Evolutionary conservation across 2,329 filamentous ascomycete species (phyloP).

Genomic region (Aschersonia sp.): DNA sequence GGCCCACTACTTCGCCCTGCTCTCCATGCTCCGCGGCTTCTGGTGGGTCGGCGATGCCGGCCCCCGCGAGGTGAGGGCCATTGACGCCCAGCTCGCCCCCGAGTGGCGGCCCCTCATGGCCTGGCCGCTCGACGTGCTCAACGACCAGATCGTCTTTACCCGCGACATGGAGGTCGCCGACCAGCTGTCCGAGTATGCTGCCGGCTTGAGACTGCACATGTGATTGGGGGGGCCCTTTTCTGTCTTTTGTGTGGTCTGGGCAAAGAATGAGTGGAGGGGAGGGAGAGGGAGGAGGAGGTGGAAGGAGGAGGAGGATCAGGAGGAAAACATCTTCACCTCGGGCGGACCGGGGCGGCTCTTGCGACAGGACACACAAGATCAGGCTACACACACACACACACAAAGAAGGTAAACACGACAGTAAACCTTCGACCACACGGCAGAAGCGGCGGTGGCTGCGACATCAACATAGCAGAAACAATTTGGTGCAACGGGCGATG

Average conservation of each 20-base stretch:
- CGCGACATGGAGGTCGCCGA: not conserved
- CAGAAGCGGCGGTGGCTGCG: too few species aligned
- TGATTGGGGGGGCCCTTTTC: not conserved
- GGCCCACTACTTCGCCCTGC: conserved; percentile 9
- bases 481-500: too few species aligned
- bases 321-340: too few species aligned
- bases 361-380: too few species aligned
- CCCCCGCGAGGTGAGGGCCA: conserved; percentile 6
- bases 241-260: not conserved
- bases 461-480: too few species aligned
- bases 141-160: conserved; percentile 1
- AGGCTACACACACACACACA: too few species aligned
- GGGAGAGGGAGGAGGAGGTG: not conserved
- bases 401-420: too few species aligned
- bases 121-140: conserved; percentile 1
- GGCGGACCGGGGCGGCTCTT: too few species aligned
- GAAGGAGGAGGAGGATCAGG: too few species aligned
- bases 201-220: not conserved
- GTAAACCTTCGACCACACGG: too few species aligned
- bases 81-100: conserved; percentile 3
- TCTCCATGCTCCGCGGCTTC: conserved; percentile 5
- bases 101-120: conserved; percentile 3
- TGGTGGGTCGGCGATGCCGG: conserved; percentile 10
- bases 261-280: not conserved
- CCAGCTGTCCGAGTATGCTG: conserved; percentile 1